Evolutionary conservation across 768 basidiomycete species (phyloP), one percentile per base, ranked within the genome.

Genomic region (Botryobasidium botryosum): DNA sequence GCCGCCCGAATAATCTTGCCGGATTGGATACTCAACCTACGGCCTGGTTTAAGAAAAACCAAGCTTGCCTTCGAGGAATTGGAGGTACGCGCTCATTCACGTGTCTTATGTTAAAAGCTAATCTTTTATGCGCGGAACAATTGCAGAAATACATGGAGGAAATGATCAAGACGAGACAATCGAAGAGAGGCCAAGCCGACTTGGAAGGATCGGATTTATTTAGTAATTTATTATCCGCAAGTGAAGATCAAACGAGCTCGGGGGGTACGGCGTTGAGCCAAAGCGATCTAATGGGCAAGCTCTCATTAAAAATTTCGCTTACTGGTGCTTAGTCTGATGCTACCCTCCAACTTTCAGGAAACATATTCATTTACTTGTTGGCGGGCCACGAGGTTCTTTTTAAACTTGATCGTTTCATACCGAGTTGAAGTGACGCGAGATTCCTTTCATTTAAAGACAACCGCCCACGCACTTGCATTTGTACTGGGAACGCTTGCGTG

Each of bases 301-400:
- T n/a, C n/a, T n/a, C n/a, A n/a, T n/a, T n/a, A n/a, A n/a, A n/a
- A n/a, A n/a, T n/a, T n/a, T n/a, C n/a, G n/a, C n/a, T n/a, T n/a
- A n/a, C n/a, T n/a, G n/a, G n/a, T n/a, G n/a, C n/a, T n/a, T n/a
- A n/a, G n/a, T n/a, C n/a, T n/a, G n/a, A n/a, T n/a, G n/a, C 37
- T 18, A 7, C 6, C 3, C 28, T 10, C 12, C 17, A 15, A 21
- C 17, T 17, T 40, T 18, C 6, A 21, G 17, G 7, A 46, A 37
- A 46, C 37, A 40, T 37, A 5, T 46, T 46, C 24, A 28, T 37
- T 3, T 46, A 38, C 17, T 28, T 46, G 2, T 25, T 46, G 17
- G 45, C 45, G 6, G 45, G 45, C 10, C 45, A 46, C 31, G 45
- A 46, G 36, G 45, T 46, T 2, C 7, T 35, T 39, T 10, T 21